A percentile compares a stretch with the other conserved stretches of the same genome.
These are phyloP conservation scores for Lodderomyces orthopsilosis DNA, from an alignment of 1,139 yeast genomes.

Conservation along the genomic window DNA sequence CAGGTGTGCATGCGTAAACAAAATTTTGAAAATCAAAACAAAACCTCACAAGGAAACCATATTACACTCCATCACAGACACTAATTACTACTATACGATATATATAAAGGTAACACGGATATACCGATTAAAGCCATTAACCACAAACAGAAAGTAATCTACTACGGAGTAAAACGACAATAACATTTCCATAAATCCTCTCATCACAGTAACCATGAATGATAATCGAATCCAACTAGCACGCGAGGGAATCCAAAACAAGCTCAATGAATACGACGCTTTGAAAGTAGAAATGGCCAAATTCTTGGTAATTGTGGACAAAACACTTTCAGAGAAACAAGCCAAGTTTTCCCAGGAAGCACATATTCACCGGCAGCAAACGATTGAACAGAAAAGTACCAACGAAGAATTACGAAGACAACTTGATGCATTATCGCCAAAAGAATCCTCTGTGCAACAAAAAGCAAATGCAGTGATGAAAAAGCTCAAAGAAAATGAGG, in stretches of 20 bases:
- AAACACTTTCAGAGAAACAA: slow-evolving; percentile 9
- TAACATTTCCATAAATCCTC: too few relatives aligned
- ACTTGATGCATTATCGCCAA: background rate
- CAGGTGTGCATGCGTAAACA: background rate
- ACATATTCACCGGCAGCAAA: slow-evolving; percentile 5
- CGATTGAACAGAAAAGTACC: slow-evolving; percentile 3
- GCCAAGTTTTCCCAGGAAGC: slow-evolving; percentile 5
- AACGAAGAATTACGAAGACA: slow-evolving; percentile 2
- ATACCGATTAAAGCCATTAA: too few relatives aligned
- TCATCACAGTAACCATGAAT: background rate
- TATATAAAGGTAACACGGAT: too few relatives aligned
- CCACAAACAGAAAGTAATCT: too few relatives aligned
- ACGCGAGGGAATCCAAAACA: slow-evolving; percentile 6
- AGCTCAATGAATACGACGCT: slow-evolving; percentile 8
- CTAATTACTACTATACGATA: too few relatives aligned
- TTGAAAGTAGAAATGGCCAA: slow-evolving; percentile 9
- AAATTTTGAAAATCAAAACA: background rate
- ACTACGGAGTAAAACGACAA: too few relatives aligned
- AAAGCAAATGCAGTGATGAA: slow-evolving; percentile 3
- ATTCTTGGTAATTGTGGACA: slow-evolving; percentile 8
- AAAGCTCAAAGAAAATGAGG: slow-evolving; percentile 22
- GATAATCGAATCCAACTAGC: slow-evolving; percentile 2
- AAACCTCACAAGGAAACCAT: too few relatives aligned
- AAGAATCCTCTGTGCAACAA: background rate
- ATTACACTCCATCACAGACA: too few relatives aligned